Percentiles rank a stretch among this genome's conserved stretches.
Conservation (phyloP, 805 yeast species). For the Komagataella kurtzmanii region DNA sequence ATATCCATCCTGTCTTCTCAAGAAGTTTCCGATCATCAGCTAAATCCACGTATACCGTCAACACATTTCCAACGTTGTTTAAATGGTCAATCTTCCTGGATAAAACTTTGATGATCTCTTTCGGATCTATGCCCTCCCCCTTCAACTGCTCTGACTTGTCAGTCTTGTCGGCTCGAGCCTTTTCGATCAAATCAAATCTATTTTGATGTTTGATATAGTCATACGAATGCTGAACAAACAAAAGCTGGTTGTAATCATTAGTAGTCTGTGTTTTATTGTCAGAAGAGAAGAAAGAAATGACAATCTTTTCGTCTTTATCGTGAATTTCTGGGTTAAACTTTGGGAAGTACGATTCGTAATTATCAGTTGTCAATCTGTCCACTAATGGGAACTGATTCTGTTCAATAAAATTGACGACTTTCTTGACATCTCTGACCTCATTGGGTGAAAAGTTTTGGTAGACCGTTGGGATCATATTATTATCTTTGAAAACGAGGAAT, state of each 20-base stretch:
- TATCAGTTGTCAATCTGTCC: slow-evolving; percentile 32
- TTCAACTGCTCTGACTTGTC: slow-evolving; percentile 29
- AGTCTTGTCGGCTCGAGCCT: slow-evolving; percentile 19
- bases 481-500: slow-evolving; percentile 44
- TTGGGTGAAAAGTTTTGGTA: slow-evolving; percentile 51
- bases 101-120: slow-evolving; percentile 31
- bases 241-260: slow-evolving; percentile 14
- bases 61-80: slow-evolving; percentile 21
- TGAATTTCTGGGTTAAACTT: slow-evolving; percentile 8
- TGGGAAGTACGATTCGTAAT: slow-evolving; percentile 23
- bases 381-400: slow-evolving; percentile 36
- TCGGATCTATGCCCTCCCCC: slow-evolving; percentile 25
- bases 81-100: slow-evolving; percentile 36
- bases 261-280: not conserved
- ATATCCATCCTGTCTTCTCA: slow-evolving; percentile 19
- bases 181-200: slow-evolving; percentile 21
- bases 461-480: slow-evolving; percentile 34
- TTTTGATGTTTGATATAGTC: slow-evolving; percentile 20
- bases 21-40: slow-evolving; percentile 19
- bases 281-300: slow-evolving; percentile 25
- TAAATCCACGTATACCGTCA: slow-evolving; percentile 36
- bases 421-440: slow-evolving; percentile 38
- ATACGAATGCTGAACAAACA: slow-evolving; percentile 33
- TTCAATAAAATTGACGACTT: slow-evolving; percentile 35
- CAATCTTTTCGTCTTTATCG: slow-evolving; percentile 27